Evolutionary conservation across 2,329 filamentous ascomycete species (phyloP), one percentile per base, ranked within the genome.

Genomic region (Metarhizium rileyi): DNA sequence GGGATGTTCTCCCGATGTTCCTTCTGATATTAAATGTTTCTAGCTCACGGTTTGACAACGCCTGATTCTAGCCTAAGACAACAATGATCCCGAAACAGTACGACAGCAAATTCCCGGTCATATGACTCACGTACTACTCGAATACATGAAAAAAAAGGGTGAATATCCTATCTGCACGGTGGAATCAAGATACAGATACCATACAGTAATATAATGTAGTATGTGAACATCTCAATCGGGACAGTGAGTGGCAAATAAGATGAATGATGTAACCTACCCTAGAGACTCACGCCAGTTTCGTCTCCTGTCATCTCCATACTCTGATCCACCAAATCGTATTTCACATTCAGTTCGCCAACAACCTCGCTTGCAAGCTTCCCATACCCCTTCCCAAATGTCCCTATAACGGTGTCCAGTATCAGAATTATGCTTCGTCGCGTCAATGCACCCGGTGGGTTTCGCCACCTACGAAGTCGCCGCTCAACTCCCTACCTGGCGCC

Each of bases 371-470:
- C 8, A 12, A 26, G 22, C 9, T 42, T 42, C 20, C 8, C 22
- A 20, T 4, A 25, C 16, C 8, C 12, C 22, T 7, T 20, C 38
- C 5, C 38, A 5, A 25, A 12, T 42, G 9, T 14, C 38, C 25
- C 8, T 4, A 14, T 14, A 42, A 25, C 33, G 12, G 36, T 23
- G 33, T 33, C 5, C 23, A 18, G 9, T 16, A 7, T 20, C 28
- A 38, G 22, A 25, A 45, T 45, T 18, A 66, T 66, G 64, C 53
- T 60, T 18, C 60, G 60, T 27, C 59, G 56, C 28, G 49, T 44
- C 2, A 23, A 56, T 16, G 9, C 47, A 5, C 46, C 57, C 48
- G 55, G 58, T 51, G 60, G 62, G 56, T 55, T 54, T 7, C 56
- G 50, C 5, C 49, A 49, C 6, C 33, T 61, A 4, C 56, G 51